These are phyloP conservation scores for Claviceps spartinae DNA, from an alignment of 2,329 filamentous ascomycete genomes.

Conservation along the genomic window DNA sequence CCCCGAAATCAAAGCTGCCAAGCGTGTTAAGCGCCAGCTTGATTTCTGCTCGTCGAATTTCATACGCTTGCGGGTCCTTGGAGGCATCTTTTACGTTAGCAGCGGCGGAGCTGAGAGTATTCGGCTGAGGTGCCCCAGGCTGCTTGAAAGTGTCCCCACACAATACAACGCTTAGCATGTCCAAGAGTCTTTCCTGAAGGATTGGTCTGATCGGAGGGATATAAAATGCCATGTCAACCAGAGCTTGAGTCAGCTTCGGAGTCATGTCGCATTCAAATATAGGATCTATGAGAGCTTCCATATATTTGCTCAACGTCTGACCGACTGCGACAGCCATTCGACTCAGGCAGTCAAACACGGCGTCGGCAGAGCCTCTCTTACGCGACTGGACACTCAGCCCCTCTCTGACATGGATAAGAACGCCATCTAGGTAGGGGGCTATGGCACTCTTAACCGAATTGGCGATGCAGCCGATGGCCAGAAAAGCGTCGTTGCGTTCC, in stretches of 20 bases:
- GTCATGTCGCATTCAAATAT: conserved; percentile 96
- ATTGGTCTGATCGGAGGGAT: conserved; percentile 86
- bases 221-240: conserved; percentile 98
- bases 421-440: conserved; percentile 85
- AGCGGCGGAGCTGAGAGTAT: conserved; percentile 67
- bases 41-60: conserved; percentile 71
- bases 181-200: conserved; percentile 85
- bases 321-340: conserved; percentile 90
- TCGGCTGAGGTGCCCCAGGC: conserved; percentile 73
- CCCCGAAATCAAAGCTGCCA: conserved; percentile 92
- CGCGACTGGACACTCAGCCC: conserved; percentile 70
- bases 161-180: conserved; percentile 88
- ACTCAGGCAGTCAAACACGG: conserved; percentile 95
- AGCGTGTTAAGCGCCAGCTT: conserved; percentile 87
- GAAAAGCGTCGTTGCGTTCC: conserved; percentile 84
- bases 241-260: conserved; percentile 81
- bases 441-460: conserved; percentile 94
- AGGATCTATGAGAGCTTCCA: conserved; percentile 86
- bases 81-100: conserved; percentile 69
- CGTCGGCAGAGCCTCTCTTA: conserved; percentile 51
- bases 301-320: conserved; percentile 94
- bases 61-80: conserved; percentile 70
- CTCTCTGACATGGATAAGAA: conserved; percentile 85
- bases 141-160: conserved; percentile 87
- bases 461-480: conserved; percentile 91